Percentiles rank a stretch among this genome's conserved stretches.
Conservation (phyloP, 1,284 basidiomycete genomes). For the Ceratobasidium papillatum region DNA sequence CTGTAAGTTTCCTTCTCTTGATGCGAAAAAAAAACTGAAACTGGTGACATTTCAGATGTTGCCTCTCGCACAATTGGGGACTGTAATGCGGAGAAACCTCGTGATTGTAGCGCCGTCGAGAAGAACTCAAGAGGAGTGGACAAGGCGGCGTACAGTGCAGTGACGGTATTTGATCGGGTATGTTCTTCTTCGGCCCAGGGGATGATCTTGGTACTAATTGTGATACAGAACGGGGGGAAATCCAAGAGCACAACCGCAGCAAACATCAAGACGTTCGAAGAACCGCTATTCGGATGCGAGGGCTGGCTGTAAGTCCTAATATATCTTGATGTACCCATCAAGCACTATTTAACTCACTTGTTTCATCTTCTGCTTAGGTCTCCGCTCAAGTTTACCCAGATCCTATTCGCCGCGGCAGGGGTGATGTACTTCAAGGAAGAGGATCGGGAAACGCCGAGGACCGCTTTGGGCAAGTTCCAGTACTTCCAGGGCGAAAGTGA, state of each 20-base stretch:
- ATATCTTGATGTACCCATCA: too few relatives aligned
- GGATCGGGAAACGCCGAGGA: slow-evolving; percentile 1
- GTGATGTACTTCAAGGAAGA: background rate
- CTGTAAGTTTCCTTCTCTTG: background rate
- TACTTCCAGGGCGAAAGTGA: slow-evolving; percentile 19
- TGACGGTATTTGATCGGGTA: slow-evolving; percentile 22
- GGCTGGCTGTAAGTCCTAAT: slow-evolving; percentile 36
- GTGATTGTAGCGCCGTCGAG: background rate
- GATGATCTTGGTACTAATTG: too few relatives aligned
- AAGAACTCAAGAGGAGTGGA: background rate
- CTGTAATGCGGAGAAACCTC: slow-evolving; percentile 11
- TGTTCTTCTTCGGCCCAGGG: background rate
- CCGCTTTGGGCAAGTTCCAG: background rate
- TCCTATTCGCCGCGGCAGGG: slow-evolving; percentile 8
- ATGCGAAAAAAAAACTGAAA: background rate
- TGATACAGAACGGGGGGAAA: background rate
- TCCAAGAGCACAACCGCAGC: slow-evolving; percentile 1
- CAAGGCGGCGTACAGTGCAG: background rate
- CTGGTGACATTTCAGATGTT: background rate
- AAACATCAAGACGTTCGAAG: slow-evolving; percentile 5
- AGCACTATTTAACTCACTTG: background rate
- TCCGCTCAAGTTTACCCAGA: slow-evolving; percentile 12
- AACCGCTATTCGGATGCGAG: slow-evolving; percentile 24
- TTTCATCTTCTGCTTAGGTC: background rate
- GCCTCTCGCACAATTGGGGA: background rate